Evolutionary conservation across 177 flowering plant species (phyloP).

Genomic region (Vitis hybrid): DNA sequence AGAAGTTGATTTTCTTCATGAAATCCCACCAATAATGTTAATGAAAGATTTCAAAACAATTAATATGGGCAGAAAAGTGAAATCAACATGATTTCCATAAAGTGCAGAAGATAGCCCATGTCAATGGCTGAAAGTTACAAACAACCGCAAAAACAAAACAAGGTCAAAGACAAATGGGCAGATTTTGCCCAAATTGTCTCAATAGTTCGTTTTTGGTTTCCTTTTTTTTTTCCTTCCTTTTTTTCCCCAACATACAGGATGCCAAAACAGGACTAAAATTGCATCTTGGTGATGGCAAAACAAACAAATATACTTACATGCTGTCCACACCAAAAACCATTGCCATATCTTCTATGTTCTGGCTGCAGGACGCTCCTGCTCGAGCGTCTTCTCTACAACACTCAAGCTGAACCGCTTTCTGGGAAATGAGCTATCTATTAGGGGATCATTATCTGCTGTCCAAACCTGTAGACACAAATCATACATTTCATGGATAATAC

Average conservation of each 20-base stretch:
- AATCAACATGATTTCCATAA: neutral
- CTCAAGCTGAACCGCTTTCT: constrained; percentile 8
- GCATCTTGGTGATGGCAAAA: constrained; percentile 9
- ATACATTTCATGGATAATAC: neutral
- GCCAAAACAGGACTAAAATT: constrained; percentile 7
- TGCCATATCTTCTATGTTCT: constrained; percentile 4
- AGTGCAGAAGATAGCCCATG: constrained; percentile 2
- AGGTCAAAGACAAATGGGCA: neutral
- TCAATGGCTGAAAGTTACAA: constrained; percentile 8
- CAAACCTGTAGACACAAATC: constrained; percentile 19
- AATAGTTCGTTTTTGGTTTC: too few species aligned
- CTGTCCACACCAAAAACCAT: constrained; percentile 1
- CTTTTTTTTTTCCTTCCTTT: constrained; percentile 5
- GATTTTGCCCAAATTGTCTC: neutral
- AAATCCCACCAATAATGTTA: neutral
- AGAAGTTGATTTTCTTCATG: neutral
- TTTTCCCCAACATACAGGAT: constrained; percentile 4
- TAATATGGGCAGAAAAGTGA: neutral
- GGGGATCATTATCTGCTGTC: constrained; percentile 17
- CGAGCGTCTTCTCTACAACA: constrained; percentile 2
- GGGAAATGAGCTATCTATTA: neutral
- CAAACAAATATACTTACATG: constrained; percentile 16
- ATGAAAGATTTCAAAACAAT: neutral
- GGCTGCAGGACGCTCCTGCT: neutral
- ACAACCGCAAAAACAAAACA: neutral